Conservation (phyloP, 2,329 filamentous ascomycete genomes). For the Penicillium vulpinum region DNA sequence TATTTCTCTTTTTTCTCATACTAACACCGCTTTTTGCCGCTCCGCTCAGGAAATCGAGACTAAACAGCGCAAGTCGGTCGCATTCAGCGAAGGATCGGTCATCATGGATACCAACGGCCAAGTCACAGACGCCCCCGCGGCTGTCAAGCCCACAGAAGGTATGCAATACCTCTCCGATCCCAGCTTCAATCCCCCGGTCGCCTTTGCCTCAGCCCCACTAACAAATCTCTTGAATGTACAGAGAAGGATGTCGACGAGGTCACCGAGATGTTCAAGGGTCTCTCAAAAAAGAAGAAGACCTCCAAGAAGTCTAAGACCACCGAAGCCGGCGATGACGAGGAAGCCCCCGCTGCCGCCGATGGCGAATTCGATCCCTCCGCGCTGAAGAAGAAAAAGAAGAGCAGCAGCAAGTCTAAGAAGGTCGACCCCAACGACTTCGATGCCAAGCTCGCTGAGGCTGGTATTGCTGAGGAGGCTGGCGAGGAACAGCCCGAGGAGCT, state of each 20-base stretch:
- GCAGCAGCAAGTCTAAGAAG: conserved; percentile 50
- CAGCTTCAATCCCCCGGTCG: conserved; percentile 21
- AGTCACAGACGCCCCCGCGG: conserved; percentile 72
- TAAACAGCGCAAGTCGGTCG: conserved; percentile 87
- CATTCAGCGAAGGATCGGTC: conserved; percentile 83
- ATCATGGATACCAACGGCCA: conserved; percentile 88
- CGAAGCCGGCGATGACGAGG: conserved; percentile 51
- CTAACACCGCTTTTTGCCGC: conserved; percentile 32
- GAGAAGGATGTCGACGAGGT: conserved; percentile 65
- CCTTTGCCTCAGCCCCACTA: conserved; percentile 39
- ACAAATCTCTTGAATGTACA: conserved; percentile 25
- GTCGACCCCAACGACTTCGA: conserved; percentile 64
- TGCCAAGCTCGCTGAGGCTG: conserved; percentile 64
- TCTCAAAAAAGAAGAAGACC: conserved; percentile 74
- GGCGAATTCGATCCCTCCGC: conserved; percentile 66
- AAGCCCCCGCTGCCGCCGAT: conserved; percentile 53
- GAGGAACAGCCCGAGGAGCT: conserved; percentile 58
- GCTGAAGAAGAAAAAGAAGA: conserved; percentile 83
- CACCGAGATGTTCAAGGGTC: conserved; percentile 65
- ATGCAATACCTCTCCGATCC: conserved; percentile 54
- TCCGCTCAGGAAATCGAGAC: conserved; percentile 44
- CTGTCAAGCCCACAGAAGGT: conserved; percentile 76
- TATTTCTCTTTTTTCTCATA: conserved; percentile 6
- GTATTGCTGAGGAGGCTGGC: conserved; percentile 59
- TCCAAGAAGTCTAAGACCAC: conserved; percentile 60